A percentile compares a stretch with the other conserved stretches of the same genome.
Evolutionary conservation across 148 eudicot genomes (phyloP).

Genomic region (Talinum fruticosum): DNA sequence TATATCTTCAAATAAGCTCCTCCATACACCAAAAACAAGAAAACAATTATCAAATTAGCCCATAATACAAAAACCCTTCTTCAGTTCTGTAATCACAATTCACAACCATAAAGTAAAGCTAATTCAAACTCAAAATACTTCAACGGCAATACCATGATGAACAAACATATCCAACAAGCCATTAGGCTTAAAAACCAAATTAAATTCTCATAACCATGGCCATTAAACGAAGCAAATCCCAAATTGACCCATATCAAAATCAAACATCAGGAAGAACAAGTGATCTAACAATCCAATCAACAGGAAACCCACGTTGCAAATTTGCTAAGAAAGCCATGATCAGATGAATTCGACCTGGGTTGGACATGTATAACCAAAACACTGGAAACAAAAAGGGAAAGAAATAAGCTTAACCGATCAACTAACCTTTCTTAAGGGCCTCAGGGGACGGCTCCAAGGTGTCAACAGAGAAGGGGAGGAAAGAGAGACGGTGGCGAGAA

Average conservation of each 20-base stretch:
- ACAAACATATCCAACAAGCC: not conserved
- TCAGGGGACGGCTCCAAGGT: conserved; percentile 75
- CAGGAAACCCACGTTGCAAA: not conserved
- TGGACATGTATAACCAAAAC: not conserved
- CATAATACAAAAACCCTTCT: not conserved
- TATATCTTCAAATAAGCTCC: not conserved
- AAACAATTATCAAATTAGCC: not conserved
- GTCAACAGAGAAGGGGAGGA: conserved; percentile 58
- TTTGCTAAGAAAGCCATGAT: not conserved
- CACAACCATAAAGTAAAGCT: not conserved
- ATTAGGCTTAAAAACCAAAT: not conserved
- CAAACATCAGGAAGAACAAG: not conserved
- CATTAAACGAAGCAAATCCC: not conserved
- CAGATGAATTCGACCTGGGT: not conserved
- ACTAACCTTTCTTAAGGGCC: conserved; percentile 66
- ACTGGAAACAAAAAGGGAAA: not conserved
- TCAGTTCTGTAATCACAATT: not conserved
- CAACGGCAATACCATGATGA: not conserved
- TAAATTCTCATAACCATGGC: not conserved
- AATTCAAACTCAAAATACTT: not conserved
- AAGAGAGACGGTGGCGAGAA: conserved; percentile 66
- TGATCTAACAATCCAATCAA: not conserved
- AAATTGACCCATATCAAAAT: not conserved
- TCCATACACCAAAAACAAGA: not conserved
- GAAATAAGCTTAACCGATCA: not conserved